A percentile compares a stretch with the other conserved stretches of the same genome.
Evolutionary conservation across 257 asterid species (phyloP).

Genomic region (Nicotiana attenuata): DNA sequence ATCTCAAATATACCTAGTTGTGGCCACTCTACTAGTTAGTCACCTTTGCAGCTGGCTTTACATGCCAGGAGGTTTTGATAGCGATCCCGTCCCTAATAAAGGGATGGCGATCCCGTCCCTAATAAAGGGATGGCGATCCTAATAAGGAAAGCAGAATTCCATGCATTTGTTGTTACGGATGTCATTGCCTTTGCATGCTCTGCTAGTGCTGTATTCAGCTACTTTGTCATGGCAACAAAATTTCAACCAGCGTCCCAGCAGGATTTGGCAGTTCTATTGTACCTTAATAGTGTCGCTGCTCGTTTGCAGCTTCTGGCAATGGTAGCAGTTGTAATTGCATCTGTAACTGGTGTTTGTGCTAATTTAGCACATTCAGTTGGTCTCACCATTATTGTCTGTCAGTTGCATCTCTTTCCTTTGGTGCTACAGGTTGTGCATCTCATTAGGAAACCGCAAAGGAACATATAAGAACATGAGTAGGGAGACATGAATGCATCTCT

Average conservation of each 20-base stretch:
- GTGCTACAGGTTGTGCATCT: background rate
- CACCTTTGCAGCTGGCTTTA: constrained; percentile 4
- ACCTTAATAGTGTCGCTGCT: rapidly evolving
- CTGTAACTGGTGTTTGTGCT: constrained; percentile 14
- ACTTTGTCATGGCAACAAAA: background rate
- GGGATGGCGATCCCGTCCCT: background rate
- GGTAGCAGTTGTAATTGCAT: constrained; percentile 18
- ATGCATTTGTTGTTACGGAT: constrained; percentile 14
- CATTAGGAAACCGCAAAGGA: background rate
- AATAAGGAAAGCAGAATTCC: background rate
- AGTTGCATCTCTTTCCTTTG: too few relatives aligned
- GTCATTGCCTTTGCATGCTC: constrained; percentile 16
- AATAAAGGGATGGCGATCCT: background rate
- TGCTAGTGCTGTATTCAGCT: background rate
- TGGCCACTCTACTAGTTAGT: background rate
- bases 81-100: background rate
- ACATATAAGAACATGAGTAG: too few relatives aligned
- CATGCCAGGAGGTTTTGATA: constrained; percentile 19
- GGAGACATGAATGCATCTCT: too few relatives aligned
- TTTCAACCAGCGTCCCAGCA: too few relatives aligned
- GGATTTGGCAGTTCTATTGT: background rate
- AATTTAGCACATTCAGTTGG: constrained; percentile 11
- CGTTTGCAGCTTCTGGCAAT: background rate
- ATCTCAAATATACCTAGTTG: constrained; percentile 1
- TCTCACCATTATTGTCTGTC: background rate